phyloP scores from a whole-genome alignment of 1,139 yeast genomes.

The Diutina sp. region DNA sequence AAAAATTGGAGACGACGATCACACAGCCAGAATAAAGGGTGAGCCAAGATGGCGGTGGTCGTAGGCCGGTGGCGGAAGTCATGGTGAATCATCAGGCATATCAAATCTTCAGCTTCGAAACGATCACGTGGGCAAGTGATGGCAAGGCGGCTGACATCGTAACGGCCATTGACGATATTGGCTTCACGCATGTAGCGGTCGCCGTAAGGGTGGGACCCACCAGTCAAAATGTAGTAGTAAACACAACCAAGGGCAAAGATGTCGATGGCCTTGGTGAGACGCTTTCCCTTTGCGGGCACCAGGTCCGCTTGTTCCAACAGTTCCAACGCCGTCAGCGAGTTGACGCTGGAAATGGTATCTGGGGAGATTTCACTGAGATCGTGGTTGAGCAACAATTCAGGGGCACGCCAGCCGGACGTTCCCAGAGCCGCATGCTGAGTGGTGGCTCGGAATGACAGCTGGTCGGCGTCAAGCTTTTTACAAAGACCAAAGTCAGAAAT shows the following conservation, averaged over 20 bases:
- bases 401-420: slow-evolving; percentile 97
- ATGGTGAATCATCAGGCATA: slow-evolving; percentile 54
- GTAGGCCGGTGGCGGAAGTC: slow-evolving; percentile 68
- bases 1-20: slow-evolving; percentile 71
- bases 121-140: slow-evolving; percentile 30
- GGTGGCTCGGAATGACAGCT: slow-evolving; percentile 86
- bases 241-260: slow-evolving; percentile 93
- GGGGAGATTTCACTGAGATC: slow-evolving; percentile 29
- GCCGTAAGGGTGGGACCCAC: slow-evolving; percentile 93
- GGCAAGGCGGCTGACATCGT: slow-evolving; percentile 33
- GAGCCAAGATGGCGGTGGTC: slow-evolving; percentile 54
- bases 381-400: slow-evolving; percentile 55
- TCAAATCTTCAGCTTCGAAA: slow-evolving; percentile 61
- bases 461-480: slow-evolving; percentile 81
- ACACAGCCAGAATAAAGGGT: slow-evolving; percentile 83
- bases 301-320: slow-evolving; percentile 5
- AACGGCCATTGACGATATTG: slow-evolving; percentile 70
- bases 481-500: slow-evolving; percentile 96
- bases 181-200: slow-evolving; percentile 79
- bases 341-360: slow-evolving; percentile 24
- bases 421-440: slow-evolving; percentile 87
- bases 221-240: slow-evolving; percentile 71
- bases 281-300: slow-evolving; percentile 21
- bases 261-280: slow-evolving; percentile 86
- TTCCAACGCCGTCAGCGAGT: slow-evolving; percentile 9